Base-by-base conservation (phyloP, 2,329 filamentous ascomycete species). In the Fragosphaeria purpurea region DNA sequence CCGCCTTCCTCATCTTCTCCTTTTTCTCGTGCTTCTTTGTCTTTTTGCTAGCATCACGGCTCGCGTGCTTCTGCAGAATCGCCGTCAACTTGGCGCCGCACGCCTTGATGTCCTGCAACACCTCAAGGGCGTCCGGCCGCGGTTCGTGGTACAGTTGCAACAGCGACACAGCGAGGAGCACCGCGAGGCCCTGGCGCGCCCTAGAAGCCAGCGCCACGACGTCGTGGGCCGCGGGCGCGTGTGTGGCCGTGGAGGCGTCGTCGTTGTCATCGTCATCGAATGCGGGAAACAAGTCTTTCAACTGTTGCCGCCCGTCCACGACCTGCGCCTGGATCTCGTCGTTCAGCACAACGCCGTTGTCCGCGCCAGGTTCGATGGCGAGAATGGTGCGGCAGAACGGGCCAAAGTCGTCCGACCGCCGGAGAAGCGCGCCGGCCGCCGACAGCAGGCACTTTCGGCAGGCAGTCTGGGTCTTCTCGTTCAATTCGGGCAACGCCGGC, bases 61-160 rank as follows among this genome's bases (percentile, higher is more conserved):
- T 34, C 41, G 70, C 67, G 59, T 79, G 72, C 40, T 32, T 77
- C 22, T 44, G 67, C 43, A 52, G 37, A 6, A 47, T 35, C 3
- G 41, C 72, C 54, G 80, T 76, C 46, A 85, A 73, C 60, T 81
- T 82, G 42, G 85, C 75, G 53, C 84, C 85, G 63, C 85, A 89
- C 53, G 84, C 73, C 57, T 85, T 79, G n/a, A 96, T 74, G 58
- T 96, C 91, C 49, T 86, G 79, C 7, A 96, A 71, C 54, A 93
- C 83, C 46, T 85, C 82, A 30, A 95, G 77, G 0, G 89, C 87
- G 62, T 97, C 93, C 0, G 85, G 75, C 53, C 95, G 89, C 31
- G 57, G 57, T 45, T 88, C 87, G 60, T 91, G 90, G 69, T 95
- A 95, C 7, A 95, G 76, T 64, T 96, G 88, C 50, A 97, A 74